Percentiles rank a stretch among this genome's conserved stretches.
These are phyloP conservation scores for Odontarrhena argentea DNA, from an alignment of 345 rosid genomes.

Conservation along the genomic window DNA sequence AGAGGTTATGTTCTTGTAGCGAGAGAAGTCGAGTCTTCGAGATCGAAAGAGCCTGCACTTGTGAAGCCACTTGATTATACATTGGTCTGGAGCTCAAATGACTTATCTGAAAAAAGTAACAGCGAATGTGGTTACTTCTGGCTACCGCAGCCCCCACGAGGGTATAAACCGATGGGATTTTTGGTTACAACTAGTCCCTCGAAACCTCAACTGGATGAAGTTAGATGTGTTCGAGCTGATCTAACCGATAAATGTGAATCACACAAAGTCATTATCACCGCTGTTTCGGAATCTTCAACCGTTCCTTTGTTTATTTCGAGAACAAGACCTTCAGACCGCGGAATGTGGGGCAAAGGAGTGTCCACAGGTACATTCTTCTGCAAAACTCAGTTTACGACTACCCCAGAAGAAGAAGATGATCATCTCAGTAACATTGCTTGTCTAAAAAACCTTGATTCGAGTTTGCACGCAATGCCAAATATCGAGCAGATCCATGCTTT, in stretches of 20 bases:
- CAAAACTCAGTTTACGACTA: conserved; percentile 36
- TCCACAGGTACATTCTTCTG: conserved; percentile 77
- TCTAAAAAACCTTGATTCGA: conserved; percentile 63
- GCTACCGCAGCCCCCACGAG: conserved; percentile 77
- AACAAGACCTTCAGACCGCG: conserved; percentile 66
- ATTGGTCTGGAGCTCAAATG: conserved; percentile 74
- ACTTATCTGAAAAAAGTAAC: conserved; percentile 39
- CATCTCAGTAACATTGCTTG: conserved; percentile 50
- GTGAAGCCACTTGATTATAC: conserved; percentile 65
- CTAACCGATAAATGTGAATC: conserved; percentile 68
- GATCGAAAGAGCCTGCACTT: conserved; percentile 52
- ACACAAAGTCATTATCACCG: conserved; percentile 40
- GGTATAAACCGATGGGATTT: conserved; percentile 64
- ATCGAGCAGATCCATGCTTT: conserved; percentile 67
- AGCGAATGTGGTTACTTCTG: conserved; percentile 69
- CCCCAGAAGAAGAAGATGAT: conserved; percentile 52
- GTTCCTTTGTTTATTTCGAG: conserved; percentile 65
- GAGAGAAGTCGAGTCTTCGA: conserved; percentile 40
- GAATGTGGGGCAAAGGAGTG: conserved; percentile 72
- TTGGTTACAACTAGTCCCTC: conserved; percentile 60
- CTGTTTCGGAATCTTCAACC: conserved; percentile 40
- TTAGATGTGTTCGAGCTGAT: conserved; percentile 76
- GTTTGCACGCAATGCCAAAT: conserved; percentile 76
- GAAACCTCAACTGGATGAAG: conserved; percentile 67
- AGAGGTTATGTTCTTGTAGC: conserved; percentile 74